Conservation (phyloP, 148 eudicot genomes). For the Talinum fruticosum region DNA sequence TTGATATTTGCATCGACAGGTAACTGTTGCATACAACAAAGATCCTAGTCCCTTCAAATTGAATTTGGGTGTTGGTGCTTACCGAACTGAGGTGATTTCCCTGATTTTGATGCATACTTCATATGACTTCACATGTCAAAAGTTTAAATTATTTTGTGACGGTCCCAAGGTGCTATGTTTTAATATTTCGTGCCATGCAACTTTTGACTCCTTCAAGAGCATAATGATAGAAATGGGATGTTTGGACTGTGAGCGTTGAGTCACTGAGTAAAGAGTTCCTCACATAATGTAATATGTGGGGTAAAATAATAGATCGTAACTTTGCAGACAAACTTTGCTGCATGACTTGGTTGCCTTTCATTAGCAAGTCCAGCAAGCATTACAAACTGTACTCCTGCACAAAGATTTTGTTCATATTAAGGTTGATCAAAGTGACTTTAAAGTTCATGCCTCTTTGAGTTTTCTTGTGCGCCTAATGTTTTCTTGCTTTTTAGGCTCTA, state of each 20-base stretch:
- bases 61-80: constrained; percentile 98
- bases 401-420: too few relatives aligned
- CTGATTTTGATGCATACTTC: not conserved
- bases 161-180: not conserved
- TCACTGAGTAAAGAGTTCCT: not conserved
- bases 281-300: not conserved
- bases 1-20: constrained; percentile 44
- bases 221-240: not conserved
- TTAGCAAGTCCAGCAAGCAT: not conserved
- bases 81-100: constrained; percentile 76
- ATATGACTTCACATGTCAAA: not conserved
- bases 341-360: not conserved
- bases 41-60: constrained; percentile 89
- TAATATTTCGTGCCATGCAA: not conserved
- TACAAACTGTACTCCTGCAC: not conserved
- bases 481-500: not conserved
- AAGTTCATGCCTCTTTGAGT: too few relatives aligned
- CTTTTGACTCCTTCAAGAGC: not conserved
- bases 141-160: not conserved
- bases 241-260: not conserved
- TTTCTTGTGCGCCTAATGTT: not conserved
- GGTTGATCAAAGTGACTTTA: too few relatives aligned
- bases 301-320: not conserved
- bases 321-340: not conserved
- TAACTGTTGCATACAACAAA: constrained; percentile 91